Conservation (phyloP, 2,329 filamentous ascomycete species). For the Beauveria sp. region DNA sequence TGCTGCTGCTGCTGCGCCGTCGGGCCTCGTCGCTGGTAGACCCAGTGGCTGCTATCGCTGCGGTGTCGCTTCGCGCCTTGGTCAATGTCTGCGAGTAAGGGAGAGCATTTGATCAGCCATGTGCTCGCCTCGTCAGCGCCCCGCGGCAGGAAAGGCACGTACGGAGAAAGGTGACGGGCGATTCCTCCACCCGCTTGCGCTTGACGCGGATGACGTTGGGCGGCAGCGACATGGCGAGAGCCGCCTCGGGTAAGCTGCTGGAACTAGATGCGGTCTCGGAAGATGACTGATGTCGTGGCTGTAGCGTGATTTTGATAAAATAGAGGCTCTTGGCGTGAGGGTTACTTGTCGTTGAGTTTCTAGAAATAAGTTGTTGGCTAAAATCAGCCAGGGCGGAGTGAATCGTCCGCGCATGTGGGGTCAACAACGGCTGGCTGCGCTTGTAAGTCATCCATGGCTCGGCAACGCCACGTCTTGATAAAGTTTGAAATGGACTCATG, state of each 20-base stretch:
- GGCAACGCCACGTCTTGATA: not conserved
- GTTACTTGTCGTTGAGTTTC: not conserved
- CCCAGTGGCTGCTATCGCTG: constrained; percentile 38
- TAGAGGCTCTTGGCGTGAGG: not conserved
- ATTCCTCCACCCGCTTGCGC: constrained; percentile 49
- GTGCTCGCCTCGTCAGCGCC: not conserved
- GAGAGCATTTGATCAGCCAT: not conserved
- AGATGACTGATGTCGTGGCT: not conserved
- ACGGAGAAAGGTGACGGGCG: constrained; percentile 50
- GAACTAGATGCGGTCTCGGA: not conserved
- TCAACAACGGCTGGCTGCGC: not conserved
- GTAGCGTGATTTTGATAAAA: not conserved
- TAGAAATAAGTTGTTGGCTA: not conserved
- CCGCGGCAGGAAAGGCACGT: constrained; percentile 18
- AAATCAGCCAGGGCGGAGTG: not conserved
- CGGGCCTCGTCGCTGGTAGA: constrained; percentile 46
- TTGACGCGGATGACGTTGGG: constrained; percentile 54
- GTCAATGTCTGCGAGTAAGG: constrained; percentile 38
- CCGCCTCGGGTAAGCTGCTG: not conserved
- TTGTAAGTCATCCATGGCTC: not conserved
- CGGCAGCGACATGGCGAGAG: constrained; percentile 43
- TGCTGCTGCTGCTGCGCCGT: constrained; percentile 15
- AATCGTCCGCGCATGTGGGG: not conserved
- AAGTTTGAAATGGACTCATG: not conserved
- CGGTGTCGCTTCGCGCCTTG: constrained; percentile 45